Percentiles rank a stretch among this genome's conserved stretches.
phyloP scores from a whole-genome alignment of 805 yeast genomes.

The Saccharomyces paradoxus region DNA sequence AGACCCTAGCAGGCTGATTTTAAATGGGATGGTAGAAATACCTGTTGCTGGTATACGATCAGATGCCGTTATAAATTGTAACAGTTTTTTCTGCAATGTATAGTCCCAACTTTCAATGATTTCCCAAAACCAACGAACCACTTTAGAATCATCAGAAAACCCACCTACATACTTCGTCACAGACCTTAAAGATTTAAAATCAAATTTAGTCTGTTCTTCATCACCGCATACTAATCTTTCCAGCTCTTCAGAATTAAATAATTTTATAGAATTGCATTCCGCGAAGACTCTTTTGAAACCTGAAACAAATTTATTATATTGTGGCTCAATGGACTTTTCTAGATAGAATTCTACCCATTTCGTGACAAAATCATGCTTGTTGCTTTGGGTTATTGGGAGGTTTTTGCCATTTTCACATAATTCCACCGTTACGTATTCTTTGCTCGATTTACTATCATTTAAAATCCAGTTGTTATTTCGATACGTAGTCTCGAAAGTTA shows the following conservation, averaged over 20 bases:
- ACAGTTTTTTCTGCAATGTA: conserved; percentile 51
- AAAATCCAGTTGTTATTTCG: conserved; percentile 26
- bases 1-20: conserved; percentile 47
- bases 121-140: conserved; percentile 84
- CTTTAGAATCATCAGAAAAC: conserved; percentile 30
- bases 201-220: conserved; percentile 44
- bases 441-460: not conserved
- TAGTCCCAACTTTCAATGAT: conserved; percentile 35
- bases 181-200: conserved; percentile 55
- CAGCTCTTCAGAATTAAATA: conserved; percentile 76
- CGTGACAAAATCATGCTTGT: conserved; percentile 53
- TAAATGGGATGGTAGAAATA: conserved; percentile 61
- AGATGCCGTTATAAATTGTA: conserved; percentile 81
- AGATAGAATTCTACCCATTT: conserved; percentile 56
- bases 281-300: conserved; percentile 77
- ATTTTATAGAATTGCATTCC: conserved; percentile 61
- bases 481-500: conserved; percentile 56
- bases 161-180: conserved; percentile 73
- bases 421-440: conserved; percentile 34
- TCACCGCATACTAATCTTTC: conserved; percentile 73
- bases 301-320: conserved; percentile 48
- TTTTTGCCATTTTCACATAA: conserved; percentile 52
- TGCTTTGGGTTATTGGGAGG: conserved; percentile 48
- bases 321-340: conserved; percentile 43
- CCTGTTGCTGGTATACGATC: conserved; percentile 94